Base-by-base conservation (phyloP, 768 basidiomycete genomes). In the Rhizopogon rudus region DNA sequence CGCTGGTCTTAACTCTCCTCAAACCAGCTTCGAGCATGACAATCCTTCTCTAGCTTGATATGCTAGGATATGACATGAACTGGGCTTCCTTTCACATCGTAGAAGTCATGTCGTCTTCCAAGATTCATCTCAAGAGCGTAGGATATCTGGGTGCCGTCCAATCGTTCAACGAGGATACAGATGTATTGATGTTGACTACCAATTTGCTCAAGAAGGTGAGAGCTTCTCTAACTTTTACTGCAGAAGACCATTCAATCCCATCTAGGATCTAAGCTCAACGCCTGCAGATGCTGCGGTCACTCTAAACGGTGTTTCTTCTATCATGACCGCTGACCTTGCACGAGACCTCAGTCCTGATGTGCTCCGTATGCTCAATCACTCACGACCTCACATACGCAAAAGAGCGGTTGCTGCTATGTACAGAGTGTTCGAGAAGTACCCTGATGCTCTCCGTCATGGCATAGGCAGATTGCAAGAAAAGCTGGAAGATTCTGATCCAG, bases 41-140 rank as follows among this genome's bases (percentile, higher is more conserved):
- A 8, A 31, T 57, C 16, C 56, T 59, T 48, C 50, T 55, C 13
- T 53, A 98, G 96, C 85, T 99, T 59, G 93, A 98, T 68, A 98
- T 99, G 97, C 73, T 99, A 51, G 97, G 87, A 52, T 93, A 88
- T 67, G 93, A 89, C 74, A 97, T 90, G 85, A 83, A 83, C 56
- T 97, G 93, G 85, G 95, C 95, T 44, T 91, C 97, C 7, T 99
- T 99, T 65, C 86, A 96, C 69, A 89, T 99, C 52, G 87, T 98
- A 6, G 97, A 99, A 67, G 93, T 96, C 69, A 99, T 99, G 97
- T 93, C 93, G 39, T 94, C 93, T 3, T 76, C 88, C 4, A 87
- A 87, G 67, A 82, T 87, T 61, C 95, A 98, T 72, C 79, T 98
- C 61, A 99, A 99, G 77, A 86, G 83, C 28, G 87, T 98, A 48